phyloP scores from a whole-genome alignment of 257 asterid species.

The Leonotis leonurus region DNA sequence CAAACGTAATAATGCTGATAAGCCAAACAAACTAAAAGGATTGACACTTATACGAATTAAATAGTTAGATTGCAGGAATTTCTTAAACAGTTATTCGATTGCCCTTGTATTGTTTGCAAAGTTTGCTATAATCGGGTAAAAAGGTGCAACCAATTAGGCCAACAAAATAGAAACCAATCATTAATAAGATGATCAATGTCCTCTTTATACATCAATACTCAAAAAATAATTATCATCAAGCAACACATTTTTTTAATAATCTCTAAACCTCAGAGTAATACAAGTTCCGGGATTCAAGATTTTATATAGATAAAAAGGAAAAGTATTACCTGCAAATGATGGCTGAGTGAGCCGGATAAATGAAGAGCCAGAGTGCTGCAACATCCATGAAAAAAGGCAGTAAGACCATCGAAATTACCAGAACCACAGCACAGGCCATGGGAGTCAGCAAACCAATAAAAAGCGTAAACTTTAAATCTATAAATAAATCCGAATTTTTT shows the following conservation, averaged over 20 bases:
- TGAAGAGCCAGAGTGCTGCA: slow-evolving; percentile 19
- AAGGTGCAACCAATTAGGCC: too few relatives aligned
- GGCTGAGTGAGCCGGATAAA: slow-evolving; percentile 10
- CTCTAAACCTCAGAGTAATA: background rate
- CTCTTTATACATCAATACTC: background rate
- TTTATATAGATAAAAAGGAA: background rate
- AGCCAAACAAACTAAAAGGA: too few relatives aligned
- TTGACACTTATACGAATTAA: background rate
- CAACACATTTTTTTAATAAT: background rate
- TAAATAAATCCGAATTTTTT: background rate
- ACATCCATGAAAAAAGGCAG: background rate
- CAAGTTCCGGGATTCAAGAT: slow-evolving; percentile 2
- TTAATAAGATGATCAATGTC: background rate
- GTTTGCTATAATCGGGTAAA: background rate
- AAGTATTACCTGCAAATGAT: slow-evolving; percentile 20
- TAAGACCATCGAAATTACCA: slow-evolving; percentile 5
- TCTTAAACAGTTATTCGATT: background rate
- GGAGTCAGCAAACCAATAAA: background rate
- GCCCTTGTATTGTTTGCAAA: background rate
- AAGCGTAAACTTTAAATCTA: slow-evolving; percentile 14
- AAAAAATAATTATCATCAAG: background rate
- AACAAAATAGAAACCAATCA: too few relatives aligned
- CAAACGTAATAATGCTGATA: too few relatives aligned
- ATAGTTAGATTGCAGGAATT: background rate
- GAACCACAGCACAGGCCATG: too few relatives aligned